Evolutionary conservation across 805 yeast species (phyloP).

Genomic region (Wickerhamiella bombiphila): DNA sequence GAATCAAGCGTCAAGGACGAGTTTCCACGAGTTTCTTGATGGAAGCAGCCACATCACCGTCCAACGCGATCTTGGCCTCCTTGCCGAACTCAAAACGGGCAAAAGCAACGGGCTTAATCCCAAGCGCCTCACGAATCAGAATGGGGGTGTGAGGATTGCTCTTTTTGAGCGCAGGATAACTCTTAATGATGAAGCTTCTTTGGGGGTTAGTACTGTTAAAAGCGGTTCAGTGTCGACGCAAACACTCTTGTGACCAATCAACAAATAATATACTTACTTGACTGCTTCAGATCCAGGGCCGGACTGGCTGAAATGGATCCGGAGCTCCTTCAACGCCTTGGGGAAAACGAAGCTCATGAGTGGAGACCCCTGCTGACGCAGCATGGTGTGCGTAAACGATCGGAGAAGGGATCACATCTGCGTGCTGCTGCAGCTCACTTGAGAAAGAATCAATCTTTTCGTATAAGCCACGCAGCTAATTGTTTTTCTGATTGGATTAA

Average conservation of each 20-base stretch:
- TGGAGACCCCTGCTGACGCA: background rate
- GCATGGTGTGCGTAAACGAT: background rate
- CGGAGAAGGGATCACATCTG: no score
- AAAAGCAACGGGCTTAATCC: conserved; percentile 56
- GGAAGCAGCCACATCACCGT: conserved; percentile 29
- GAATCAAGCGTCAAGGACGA: no score
- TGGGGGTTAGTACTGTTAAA: conserved; percentile 1
- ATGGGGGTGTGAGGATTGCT: conserved; percentile 56
- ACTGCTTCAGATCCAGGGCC: conserved; percentile 56
- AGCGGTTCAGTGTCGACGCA: no score
- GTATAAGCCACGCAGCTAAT: no score
- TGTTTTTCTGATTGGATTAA: no score
- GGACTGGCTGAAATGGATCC: conserved; percentile 71
- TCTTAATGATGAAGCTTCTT: conserved; percentile 46
- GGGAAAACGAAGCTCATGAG: conserved; percentile 25
- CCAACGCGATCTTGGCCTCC: conserved; percentile 33
- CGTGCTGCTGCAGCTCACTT: no score
- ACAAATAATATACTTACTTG: conserved; percentile 26
- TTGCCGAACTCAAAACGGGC: conserved; percentile 48
- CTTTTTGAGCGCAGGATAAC: conserved; percentile 52
- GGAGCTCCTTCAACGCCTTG: conserved; percentile 52
- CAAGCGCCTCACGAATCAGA: conserved; percentile 61
- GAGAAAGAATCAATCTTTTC: no score
- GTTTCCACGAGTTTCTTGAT: conserved; percentile 27
- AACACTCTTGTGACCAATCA: background rate